These are phyloP conservation scores for Calocybe gambosa DNA, from an alignment of 1,284 basidiomycete species.

Conservation along the genomic window DNA sequence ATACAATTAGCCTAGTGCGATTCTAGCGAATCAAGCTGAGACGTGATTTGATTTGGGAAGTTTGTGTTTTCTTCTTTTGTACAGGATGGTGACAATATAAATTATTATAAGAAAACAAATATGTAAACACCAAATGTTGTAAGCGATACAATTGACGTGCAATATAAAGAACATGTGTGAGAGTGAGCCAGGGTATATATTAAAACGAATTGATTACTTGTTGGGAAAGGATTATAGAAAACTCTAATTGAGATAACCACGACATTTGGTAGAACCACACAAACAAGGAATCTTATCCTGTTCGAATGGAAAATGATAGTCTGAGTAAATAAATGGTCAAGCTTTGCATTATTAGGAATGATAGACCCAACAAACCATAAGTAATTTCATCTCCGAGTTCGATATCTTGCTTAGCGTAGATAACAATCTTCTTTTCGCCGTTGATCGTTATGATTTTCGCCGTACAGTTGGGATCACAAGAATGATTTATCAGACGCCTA, in stretches of 20 bases:
- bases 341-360: background rate
- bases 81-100: background rate
- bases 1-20: too few relatives aligned
- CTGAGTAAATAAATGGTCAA: conserved; percentile 30
- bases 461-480: conserved; percentile 94
- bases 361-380: conserved; percentile 55
- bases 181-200: conserved; percentile 15
- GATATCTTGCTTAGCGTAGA: conserved; percentile 94
- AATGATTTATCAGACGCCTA: conserved; percentile 94
- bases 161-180: conserved; percentile 13
- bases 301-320: conserved; percentile 92
- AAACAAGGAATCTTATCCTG: conserved; percentile 90
- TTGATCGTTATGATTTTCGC: conserved; percentile 99
- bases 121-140: conserved; percentile 15
- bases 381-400: conserved; percentile 94
- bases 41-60: too few relatives aligned
- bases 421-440: conserved; percentile 98
- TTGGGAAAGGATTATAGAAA: conserved; percentile 13
- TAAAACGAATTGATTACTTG: conserved; percentile 13
- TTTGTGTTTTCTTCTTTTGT: too few relatives aligned
- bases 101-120: conserved; percentile 9
- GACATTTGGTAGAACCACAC: conserved; percentile 81
- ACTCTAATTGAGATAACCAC: conserved; percentile 81
- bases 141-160: conserved; percentile 12
- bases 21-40: too few relatives aligned